These are phyloP conservation scores for Saccharum hybrid DNA, from an alignment of 202 grass and related monocot genomes.

Conservation along the genomic window DNA sequence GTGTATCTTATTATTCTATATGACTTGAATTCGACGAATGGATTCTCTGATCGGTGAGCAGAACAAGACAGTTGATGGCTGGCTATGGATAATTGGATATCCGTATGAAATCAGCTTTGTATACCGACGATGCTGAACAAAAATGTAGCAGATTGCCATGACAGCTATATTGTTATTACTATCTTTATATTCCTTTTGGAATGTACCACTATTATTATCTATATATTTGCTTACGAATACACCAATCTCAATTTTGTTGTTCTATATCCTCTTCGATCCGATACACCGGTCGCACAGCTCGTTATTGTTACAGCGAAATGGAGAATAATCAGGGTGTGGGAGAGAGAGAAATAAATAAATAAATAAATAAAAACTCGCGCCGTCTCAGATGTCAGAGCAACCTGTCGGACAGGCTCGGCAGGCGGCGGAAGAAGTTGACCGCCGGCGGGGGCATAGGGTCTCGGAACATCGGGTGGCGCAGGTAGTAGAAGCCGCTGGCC, in stretches of 20 bases:
- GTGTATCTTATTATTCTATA: neutral
- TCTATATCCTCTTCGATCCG: conserved; percentile 6
- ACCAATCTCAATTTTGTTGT: conserved; percentile 14
- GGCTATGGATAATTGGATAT: neutral
- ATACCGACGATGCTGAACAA: neutral
- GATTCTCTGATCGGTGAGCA: neutral
- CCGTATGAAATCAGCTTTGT: neutral
- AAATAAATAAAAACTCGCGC: neutral
- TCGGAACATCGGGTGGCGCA: conserved; percentile 91
- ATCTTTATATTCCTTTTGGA: conserved; percentile 5
- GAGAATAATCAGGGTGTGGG: neutral
- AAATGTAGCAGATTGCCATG: neutral
- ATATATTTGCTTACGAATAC: conserved; percentile 21
- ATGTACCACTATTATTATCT: conserved; percentile 15
- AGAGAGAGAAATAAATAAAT: too few species aligned
- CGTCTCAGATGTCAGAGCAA: conserved; percentile 50
- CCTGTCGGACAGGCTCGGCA: conserved; percentile 85
- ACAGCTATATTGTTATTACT: neutral
- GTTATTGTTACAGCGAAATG: conserved; percentile 39
- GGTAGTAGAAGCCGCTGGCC: conserved; percentile 88
- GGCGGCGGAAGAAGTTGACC: conserved; percentile 94
- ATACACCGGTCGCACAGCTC: neutral
- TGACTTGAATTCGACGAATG: neutral
- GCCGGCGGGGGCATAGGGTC: conserved; percentile 81
- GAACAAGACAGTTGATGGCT: neutral